Evolutionary conservation across 345 rosid genomes (phyloP), one percentile per base, ranked within the genome.

Genomic region (Abelmoschus esculentus): DNA sequence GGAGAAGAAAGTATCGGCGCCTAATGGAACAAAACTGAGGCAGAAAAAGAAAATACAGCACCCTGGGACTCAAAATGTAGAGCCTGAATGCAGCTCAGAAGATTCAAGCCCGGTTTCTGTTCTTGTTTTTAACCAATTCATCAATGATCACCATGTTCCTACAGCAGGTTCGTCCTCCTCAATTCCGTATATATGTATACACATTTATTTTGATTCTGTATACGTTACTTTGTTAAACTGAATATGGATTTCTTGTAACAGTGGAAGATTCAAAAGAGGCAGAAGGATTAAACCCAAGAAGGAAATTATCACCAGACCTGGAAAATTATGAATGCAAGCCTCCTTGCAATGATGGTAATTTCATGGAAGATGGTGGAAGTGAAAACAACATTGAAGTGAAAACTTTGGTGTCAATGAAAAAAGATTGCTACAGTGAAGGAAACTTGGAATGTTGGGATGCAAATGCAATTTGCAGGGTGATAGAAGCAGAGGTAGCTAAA

Each of bases 101-200:
- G 87, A 87, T 47, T 84, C 83, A 3, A 92, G 96, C 81, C 98
- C 96, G n/a, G 91, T 92, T 80, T 92, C 96, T 1, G 98, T 90
- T 80, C 96, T 90, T 77, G 96, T 85, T 76, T 86, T 81, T 64
- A 81, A 80, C 72, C 81, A 74, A 71, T 86, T 80, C 75, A 12
- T 71, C 46, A 67, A 71, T 73, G 80, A 80, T 73, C 81, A 69
- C 65, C 74, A 78, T 40, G 52, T 70, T 62, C 75, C 83, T 8
- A 31, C 52, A 71, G 75, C 83, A 78, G 87, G 87, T 86, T 74
- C 18, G 77, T 78, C 14, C 29, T 59, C 49, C 50, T 32, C 60
- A 22, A 49, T 14, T 60, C 13, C 3, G 1, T 29, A 17, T 58
- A 22, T 22, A 47, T 47, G 7, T 12, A 54, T 22, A 22, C 26